Evolutionary conservation across 2,329 filamentous ascomycete species (phyloP).

Genomic region (Emmonsia crescens): DNA sequence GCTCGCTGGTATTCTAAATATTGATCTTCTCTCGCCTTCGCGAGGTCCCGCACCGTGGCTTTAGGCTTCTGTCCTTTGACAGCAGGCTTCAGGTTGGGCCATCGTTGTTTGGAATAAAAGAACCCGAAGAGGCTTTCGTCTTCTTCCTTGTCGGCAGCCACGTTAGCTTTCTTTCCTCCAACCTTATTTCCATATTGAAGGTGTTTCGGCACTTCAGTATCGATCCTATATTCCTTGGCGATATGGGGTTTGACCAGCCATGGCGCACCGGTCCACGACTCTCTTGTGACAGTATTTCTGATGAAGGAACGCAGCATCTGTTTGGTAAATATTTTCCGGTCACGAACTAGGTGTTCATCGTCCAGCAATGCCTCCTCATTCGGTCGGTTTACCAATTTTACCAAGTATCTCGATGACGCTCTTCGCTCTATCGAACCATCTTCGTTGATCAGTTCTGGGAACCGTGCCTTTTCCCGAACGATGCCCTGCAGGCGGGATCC

Average conservation of each 20-base stretch:
- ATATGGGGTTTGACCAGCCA: conserved; percentile 88
- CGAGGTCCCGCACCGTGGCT: conserved; percentile 35
- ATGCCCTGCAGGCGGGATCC: conserved; percentile 61
- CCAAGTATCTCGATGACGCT: conserved; percentile 69
- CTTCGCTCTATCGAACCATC: conserved; percentile 58
- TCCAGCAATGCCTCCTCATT: conserved; percentile 69
- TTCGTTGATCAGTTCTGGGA: conserved; percentile 46
- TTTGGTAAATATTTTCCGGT: conserved; percentile 89
- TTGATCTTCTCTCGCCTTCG: conserved; percentile 35
- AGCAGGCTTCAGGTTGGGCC: conserved; percentile 64
- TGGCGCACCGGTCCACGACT: conserved; percentile 90
- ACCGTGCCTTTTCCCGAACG: conserved; percentile 76
- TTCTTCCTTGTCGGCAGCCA: conserved; percentile 50
- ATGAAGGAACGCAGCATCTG: conserved; percentile 87
- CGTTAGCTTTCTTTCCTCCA: conserved; percentile 63
- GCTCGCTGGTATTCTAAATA: conserved; percentile 40
- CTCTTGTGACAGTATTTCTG: conserved; percentile 83
- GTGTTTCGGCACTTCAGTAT: conserved; percentile 73
- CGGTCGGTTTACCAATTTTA: conserved; percentile 57
- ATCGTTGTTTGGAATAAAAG: conserved; percentile 39
- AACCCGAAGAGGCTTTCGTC: conserved; percentile 42
- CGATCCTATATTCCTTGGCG: conserved; percentile 73
- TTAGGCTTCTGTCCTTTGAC: conserved; percentile 59
- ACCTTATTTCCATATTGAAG: conserved; percentile 71
- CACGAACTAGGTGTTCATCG: conserved; percentile 70